Percentiles rank a stretch among this genome's conserved stretches.
Conservation (phyloP, 2,329 filamentous ascomycete species). For the Stemphylium beticola region DNA sequence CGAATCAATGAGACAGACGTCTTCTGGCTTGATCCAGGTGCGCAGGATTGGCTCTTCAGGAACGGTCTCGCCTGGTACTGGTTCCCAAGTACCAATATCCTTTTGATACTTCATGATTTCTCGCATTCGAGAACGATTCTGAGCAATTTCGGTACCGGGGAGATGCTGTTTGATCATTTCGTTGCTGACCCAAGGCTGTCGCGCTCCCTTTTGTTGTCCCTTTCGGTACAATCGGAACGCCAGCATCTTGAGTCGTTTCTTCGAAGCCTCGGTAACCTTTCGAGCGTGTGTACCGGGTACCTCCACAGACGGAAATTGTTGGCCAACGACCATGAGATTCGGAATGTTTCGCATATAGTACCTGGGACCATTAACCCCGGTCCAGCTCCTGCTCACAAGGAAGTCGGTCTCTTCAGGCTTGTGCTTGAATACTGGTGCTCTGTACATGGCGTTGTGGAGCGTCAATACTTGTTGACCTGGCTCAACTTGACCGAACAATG, state of each 20-base stretch:
- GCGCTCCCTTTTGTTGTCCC: conserved; percentile 71
- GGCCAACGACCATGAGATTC: conserved; percentile 87
- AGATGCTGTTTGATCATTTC: conserved; percentile 71
- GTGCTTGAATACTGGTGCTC: conserved; percentile 92
- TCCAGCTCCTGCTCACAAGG: conserved; percentile 81
- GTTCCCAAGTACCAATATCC: conserved; percentile 79
- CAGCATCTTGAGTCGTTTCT: conserved; percentile 96
- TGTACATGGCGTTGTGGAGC: conserved; percentile 93
- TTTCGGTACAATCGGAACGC: conserved; percentile 86
- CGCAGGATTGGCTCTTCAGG: conserved; percentile 83
- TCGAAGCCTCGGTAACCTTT: conserved; percentile 95
- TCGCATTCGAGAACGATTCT: conserved; percentile 95
- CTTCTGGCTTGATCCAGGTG: conserved; percentile 90
- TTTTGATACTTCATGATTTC: conserved; percentile 94
- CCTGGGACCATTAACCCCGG: conserved; percentile 74
- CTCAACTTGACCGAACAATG: conserved; percentile 91
- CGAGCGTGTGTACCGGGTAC: conserved; percentile 92
- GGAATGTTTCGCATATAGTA: conserved; percentile 91
- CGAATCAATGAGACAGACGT: conserved; percentile 90
- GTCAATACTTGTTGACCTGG: conserved; percentile 89
- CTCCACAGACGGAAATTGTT: conserved; percentile 89
- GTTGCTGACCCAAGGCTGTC: conserved; percentile 82
- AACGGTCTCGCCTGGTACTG: conserved; percentile 73
- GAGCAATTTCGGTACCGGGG: conserved; percentile 89
- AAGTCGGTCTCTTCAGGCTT: conserved; percentile 80